phyloP scores from a whole-genome alignment of 768 basidiomycete genomes.

The Lactarius psammicola region DNA sequence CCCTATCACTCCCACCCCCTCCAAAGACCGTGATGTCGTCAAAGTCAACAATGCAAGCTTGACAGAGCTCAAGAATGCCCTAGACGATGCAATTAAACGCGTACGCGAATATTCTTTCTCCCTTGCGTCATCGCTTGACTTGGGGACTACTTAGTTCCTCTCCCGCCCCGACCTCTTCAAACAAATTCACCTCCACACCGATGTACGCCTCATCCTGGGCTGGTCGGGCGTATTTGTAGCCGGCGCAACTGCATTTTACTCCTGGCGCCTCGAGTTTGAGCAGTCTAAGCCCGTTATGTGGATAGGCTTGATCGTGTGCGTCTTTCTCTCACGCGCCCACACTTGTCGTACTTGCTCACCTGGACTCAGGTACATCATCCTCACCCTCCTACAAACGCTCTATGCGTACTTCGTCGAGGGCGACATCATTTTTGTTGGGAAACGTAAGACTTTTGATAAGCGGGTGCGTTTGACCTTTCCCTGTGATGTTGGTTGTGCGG shows the following conservation, averaged over 20 bases:
- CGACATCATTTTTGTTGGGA: slow-evolving; percentile 82
- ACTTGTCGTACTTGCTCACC: slow-evolving; percentile 6
- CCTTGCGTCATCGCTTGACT: background rate
- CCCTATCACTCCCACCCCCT: slow-evolving; percentile 30
- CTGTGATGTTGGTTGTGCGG: background rate
- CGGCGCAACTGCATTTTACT: slow-evolving; percentile 77
- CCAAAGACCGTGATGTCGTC: slow-evolving; percentile 38
- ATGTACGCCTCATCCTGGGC: slow-evolving; percentile 82
- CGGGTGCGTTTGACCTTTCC: slow-evolving; percentile 50
- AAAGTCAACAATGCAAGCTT: slow-evolving; percentile 53
- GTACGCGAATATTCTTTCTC: slow-evolving; percentile 40
- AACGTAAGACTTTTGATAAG: slow-evolving; percentile 86
- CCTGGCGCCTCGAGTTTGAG: slow-evolving; percentile 87
- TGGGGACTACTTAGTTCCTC: slow-evolving; percentile 57
- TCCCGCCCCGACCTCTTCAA: slow-evolving; percentile 81
- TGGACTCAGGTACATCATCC: slow-evolving; percentile 61
- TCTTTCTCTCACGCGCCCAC: slow-evolving; percentile 29
- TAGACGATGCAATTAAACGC: slow-evolving; percentile 87
- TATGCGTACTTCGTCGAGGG: slow-evolving; percentile 89
- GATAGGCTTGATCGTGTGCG: slow-evolving; percentile 75
- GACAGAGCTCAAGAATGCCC: slow-evolving; percentile 51
- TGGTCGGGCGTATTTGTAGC: slow-evolving; percentile 86
- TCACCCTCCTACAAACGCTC: slow-evolving; percentile 70
- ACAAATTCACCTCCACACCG: slow-evolving; percentile 83
- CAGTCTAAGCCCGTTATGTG: slow-evolving; percentile 78